Percentiles rank a stretch among this genome's conserved stretches.
Conservation (phyloP, 805 yeast genomes). For the Candida vaughaniae region DNA sequence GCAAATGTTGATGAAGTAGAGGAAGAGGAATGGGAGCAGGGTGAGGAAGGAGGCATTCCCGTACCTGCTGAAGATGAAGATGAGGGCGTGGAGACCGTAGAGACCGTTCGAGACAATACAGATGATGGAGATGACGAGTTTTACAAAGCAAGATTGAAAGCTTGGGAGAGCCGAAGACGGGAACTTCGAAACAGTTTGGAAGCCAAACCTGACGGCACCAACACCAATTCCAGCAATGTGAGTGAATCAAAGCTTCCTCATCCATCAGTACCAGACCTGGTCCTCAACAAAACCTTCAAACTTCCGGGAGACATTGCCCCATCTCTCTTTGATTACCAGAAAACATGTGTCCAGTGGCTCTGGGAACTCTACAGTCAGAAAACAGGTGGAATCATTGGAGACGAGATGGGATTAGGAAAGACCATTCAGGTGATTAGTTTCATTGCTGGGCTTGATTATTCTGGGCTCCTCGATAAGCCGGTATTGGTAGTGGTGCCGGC, state of each 20-base stretch:
- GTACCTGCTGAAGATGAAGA: neutral
- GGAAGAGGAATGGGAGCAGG: neutral
- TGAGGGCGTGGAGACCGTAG: conserved; percentile 1
- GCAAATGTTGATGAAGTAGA: neutral
- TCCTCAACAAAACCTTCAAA: conserved; percentile 63
- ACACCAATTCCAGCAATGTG: too few species aligned
- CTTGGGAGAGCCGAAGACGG: conserved; percentile 13
- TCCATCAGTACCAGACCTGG: conserved; percentile 74
- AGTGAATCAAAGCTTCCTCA: conserved; percentile 78
- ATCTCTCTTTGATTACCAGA: conserved; percentile 86
- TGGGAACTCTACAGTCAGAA: conserved; percentile 89
- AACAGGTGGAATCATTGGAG: conserved; percentile 95
- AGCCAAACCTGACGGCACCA: conserved; percentile 14
- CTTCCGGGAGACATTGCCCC: conserved; percentile 92
- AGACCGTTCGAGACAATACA: conserved; percentile 10
- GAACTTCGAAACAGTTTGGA: conserved; percentile 3
- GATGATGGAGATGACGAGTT: conserved; percentile 11
- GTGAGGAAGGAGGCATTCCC: conserved; percentile 1
- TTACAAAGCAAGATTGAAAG: neutral
- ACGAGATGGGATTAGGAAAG: conserved; percentile 98
- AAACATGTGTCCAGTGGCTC: conserved; percentile 96
- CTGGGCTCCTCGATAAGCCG: conserved; percentile 72
- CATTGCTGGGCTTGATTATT: conserved; percentile 85
- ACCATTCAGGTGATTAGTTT: conserved; percentile 92
- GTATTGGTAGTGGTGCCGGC: conserved; percentile 93